Conservation (phyloP, 805 yeast genomes). For the Saturnispora besseyi region DNA sequence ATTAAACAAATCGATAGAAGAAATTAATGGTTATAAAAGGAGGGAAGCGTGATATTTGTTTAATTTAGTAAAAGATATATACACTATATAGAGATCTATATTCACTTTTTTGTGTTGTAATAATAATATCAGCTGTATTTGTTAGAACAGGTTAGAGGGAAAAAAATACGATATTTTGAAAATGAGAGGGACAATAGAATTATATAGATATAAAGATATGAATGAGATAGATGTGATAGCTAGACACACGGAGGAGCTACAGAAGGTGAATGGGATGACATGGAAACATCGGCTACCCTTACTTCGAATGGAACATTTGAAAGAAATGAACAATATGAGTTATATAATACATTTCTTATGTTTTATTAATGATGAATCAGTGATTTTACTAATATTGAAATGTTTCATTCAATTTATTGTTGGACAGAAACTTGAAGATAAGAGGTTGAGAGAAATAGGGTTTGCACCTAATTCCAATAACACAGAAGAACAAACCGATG, state of each 20-base stretch:
- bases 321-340: background rate
- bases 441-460: background rate
- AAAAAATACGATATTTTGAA: background rate
- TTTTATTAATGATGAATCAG: conserved; percentile 11
- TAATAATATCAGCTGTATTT: background rate
- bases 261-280: background rate
- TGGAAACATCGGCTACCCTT: background rate
- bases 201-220: background rate
- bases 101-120: background rate
- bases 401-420: conserved; percentile 2
- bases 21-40: background rate
- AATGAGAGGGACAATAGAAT: background rate
- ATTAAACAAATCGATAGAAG: conserved; percentile 19
- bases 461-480: background rate
- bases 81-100: background rate
- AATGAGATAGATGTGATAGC: background rate
- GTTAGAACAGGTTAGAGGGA: background rate
- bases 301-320: background rate
- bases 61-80: background rate
- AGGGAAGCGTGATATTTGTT: background rate
- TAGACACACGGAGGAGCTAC: background rate
- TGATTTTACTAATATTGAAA: conserved; percentile 2
- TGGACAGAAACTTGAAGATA: background rate
- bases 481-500: background rate
- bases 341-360: conserved; percentile 8